Conservation (phyloP, 2,329 filamentous ascomycete species). For the Beauveria brongniartii region DNA sequence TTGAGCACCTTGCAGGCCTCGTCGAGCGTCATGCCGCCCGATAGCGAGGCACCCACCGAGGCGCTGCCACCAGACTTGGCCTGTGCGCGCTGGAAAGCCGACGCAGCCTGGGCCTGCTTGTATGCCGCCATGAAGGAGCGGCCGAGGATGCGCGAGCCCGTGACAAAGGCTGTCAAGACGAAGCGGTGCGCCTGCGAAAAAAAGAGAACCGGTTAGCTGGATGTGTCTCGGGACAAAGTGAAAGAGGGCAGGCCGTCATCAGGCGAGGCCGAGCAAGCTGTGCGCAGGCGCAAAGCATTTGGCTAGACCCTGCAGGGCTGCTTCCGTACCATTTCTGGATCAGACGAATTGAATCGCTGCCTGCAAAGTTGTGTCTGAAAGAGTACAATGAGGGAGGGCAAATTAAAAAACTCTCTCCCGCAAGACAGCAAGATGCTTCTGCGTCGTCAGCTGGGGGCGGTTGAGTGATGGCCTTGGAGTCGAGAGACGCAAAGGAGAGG, state of each 20-base stretch:
- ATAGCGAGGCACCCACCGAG: conserved; percentile 42
- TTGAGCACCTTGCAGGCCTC: conserved; percentile 98
- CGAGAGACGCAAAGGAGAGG: conserved; percentile 2
- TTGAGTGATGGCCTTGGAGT: neutral
- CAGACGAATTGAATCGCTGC: conserved; percentile 13
- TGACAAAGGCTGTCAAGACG: conserved; percentile 83
- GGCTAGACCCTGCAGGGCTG: neutral
- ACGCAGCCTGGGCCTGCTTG: conserved; percentile 84
- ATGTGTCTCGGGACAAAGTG: neutral
- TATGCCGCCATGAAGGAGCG: conserved; percentile 92
- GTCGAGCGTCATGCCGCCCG: conserved; percentile 78
- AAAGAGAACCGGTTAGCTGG: neutral
- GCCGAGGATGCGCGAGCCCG: conserved; percentile 83
- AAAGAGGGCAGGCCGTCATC: neutral
- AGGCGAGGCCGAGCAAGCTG: neutral
- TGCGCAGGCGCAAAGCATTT: neutral
- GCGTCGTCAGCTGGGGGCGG: neutral
- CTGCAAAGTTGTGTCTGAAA: neutral
- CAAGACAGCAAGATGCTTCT: conserved; percentile 3
- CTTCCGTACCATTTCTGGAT: conserved; percentile 8
- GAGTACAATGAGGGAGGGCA: neutral
- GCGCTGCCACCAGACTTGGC: conserved; percentile 52
- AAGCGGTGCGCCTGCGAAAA: conserved; percentile 71
- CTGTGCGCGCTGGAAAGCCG: conserved; percentile 69
- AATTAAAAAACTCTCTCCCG: neutral